Percentiles rank a stretch among this genome's conserved stretches.
These are phyloP conservation scores for Hypoxylon fragiforme DNA, from an alignment of 495 filamentous ascomycete species.

Conservation along the genomic window DNA sequence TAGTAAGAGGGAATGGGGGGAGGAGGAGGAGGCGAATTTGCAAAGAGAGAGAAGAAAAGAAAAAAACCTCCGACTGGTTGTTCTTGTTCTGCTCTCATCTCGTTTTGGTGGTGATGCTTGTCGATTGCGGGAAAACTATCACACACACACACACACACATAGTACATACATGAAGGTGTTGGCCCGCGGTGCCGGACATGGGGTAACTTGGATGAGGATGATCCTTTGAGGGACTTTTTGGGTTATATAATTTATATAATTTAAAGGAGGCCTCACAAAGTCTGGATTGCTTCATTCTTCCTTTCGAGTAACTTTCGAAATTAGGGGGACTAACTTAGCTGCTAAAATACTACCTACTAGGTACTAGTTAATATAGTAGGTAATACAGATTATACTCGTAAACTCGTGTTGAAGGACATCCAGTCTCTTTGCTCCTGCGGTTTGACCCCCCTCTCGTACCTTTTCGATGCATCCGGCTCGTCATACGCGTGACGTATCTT, in stretches of 20 bases:
- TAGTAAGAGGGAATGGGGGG: slow-evolving; percentile 20
- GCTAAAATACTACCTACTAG: too few species aligned
- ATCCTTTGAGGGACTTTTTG: too few species aligned
- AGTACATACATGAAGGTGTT: slow-evolving; percentile 14
- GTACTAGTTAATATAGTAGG: too few species aligned
- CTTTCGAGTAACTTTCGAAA: too few species aligned
- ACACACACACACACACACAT: slow-evolving; percentile 19
- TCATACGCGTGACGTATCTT: background rate
- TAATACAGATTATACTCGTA: too few species aligned
- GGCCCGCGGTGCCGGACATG: slow-evolving; percentile 15
- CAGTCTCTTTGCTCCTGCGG: background rate
- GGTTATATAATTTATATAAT: background rate
- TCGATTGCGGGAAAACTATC: slow-evolving; percentile 28
- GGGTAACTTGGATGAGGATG: background rate
- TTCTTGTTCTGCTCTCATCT: background rate
- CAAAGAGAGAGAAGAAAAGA: slow-evolving; percentile 2
- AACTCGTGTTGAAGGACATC: background rate
- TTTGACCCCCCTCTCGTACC: background rate
- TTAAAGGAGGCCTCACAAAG: background rate
- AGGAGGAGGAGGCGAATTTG: too few species aligned
- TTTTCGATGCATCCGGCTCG: slow-evolving; percentile 1
- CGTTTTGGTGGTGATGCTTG: slow-evolving; percentile 18
- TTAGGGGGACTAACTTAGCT: too few species aligned
- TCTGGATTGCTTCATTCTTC: background rate
- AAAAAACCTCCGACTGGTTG: slow-evolving; percentile 35